Percentiles rank a stretch among this genome's conserved stretches.
phyloP scores from a whole-genome alignment of 1,284 basidiomycete species.

The Cryptococcus sp. region DNA sequence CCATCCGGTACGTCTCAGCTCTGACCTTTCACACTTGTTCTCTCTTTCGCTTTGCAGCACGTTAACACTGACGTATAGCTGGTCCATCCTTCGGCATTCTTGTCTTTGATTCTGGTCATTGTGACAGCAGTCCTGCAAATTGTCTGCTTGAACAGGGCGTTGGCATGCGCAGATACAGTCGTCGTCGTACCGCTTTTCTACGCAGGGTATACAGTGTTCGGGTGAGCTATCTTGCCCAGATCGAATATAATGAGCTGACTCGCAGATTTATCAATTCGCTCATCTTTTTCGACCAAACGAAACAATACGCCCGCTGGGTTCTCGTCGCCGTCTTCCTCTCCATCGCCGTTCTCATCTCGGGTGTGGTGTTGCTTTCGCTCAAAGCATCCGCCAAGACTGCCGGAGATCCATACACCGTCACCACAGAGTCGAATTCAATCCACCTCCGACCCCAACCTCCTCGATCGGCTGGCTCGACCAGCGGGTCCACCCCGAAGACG shows the following conservation, averaged over 20 bases:
- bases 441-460: constrained; percentile 26
- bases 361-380: constrained; percentile 56
- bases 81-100: constrained; percentile 68
- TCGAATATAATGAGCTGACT: constrained; percentile 1
- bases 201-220: constrained; percentile 58
- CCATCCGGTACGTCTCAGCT: constrained; percentile 33
- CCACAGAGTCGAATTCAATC: constrained; percentile 19
- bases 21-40: too few species aligned
- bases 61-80: constrained; percentile 50
- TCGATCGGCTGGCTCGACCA: constrained; percentile 8
- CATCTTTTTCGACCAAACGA: constrained; percentile 73
- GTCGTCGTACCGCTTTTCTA: constrained; percentile 69
- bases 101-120: constrained; percentile 73
- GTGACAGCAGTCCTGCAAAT: constrained; percentile 82
- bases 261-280: constrained; percentile 58
- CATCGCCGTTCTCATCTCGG: constrained; percentile 73
- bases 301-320: constrained; percentile 72
- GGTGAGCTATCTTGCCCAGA: constrained; percentile 47
- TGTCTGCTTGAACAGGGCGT: constrained; percentile 77
- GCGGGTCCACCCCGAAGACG: not conserved
- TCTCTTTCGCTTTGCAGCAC: too few species aligned
- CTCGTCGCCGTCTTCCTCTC: constrained; percentile 79
- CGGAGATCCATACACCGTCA: constrained; percentile 28
- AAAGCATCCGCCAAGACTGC: constrained; percentile 38
- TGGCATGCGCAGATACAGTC: constrained; percentile 59